Evolutionary conservation across 768 basidiomycete species (phyloP).

Genomic region (Sutorius australiensis): DNA sequence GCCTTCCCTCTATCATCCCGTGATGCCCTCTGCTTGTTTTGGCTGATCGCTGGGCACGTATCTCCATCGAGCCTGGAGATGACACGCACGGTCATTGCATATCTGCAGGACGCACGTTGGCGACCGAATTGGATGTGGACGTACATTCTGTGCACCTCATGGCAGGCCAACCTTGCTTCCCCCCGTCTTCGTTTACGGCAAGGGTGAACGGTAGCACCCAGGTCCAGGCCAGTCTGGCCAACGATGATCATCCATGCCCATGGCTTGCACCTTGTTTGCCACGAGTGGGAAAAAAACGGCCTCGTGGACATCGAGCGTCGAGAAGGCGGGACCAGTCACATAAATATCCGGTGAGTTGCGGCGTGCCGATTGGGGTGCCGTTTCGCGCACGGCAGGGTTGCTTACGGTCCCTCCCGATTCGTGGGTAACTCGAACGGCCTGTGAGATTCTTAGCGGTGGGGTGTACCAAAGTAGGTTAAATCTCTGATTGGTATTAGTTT

Average conservation of each 20-base stretch:
- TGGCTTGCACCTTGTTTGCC: background rate
- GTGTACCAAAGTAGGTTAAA: conserved; percentile 44
- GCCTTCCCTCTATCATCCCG: background rate
- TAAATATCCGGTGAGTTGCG: conserved; percentile 45
- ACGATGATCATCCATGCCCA: background rate
- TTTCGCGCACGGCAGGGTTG: background rate
- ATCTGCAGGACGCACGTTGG: background rate
- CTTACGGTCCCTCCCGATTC: background rate
- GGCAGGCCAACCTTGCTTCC: conserved; percentile 4
- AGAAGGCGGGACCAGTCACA: conserved; percentile 39
- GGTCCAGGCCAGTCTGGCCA: background rate
- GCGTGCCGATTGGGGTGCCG: background rate
- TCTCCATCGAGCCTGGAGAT: background rate
- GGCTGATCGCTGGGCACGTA: conserved; percentile 3
- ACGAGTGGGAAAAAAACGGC: conserved; percentile 9
- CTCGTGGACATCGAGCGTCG: conserved; percentile 19
- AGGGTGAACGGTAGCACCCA: background rate
- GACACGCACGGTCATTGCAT: background rate
- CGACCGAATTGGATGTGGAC: background rate
- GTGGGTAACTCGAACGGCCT: background rate
- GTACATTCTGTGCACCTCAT: background rate
- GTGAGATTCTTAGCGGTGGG: background rate
- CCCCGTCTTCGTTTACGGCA: conserved; percentile 8
- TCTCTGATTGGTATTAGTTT: conserved; percentile 1
- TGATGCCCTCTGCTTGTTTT: background rate